Percentiles rank a stretch among this genome's conserved stretches.
phyloP scores from a whole-genome alignment of 805 yeast species.

The Saccharomycopsis sp. region DNA sequence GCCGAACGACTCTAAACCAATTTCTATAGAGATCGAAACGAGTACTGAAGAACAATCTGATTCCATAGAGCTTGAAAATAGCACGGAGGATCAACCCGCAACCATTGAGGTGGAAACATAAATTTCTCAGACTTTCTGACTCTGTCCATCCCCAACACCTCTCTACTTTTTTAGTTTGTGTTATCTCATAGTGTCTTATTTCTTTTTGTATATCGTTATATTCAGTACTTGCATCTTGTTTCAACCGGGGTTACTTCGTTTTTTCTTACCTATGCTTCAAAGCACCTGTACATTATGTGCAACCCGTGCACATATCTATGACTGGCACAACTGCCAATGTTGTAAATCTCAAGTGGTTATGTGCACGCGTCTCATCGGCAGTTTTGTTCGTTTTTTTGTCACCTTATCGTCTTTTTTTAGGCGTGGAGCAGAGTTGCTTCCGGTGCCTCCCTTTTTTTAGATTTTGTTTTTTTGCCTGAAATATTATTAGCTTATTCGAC shows the following conservation, averaged over 20 bases:
- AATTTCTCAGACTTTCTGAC: not conserved
- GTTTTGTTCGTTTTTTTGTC: not conserved
- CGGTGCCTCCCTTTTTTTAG: too few relatives aligned
- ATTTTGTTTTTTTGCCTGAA: not conserved
- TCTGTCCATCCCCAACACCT: too few relatives aligned
- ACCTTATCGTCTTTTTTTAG: not conserved
- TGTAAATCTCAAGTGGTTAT: not conserved
- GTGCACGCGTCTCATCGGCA: not conserved
- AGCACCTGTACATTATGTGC: too few relatives aligned
- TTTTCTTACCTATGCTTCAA: too few relatives aligned
- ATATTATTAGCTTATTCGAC: not conserved
- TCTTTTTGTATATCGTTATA: not conserved
- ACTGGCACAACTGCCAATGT: not conserved
- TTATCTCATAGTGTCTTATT: too few relatives aligned
- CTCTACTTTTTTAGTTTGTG: too few relatives aligned
- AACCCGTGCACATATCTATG: too few relatives aligned
- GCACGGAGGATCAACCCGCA: not conserved
- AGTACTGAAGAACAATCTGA: not conserved
- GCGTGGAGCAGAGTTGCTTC: too few relatives aligned
- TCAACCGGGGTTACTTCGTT: not conserved
- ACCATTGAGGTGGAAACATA: not conserved
- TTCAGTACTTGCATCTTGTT: not conserved
- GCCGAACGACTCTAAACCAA: not conserved
- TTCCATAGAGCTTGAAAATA: too few relatives aligned
- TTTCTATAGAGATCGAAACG: not conserved